Evolutionary conservation across 2,329 filamentous ascomycete species (phyloP), one percentile per base, ranked within the genome.

Genomic region (Corynespora cassiicola): DNA sequence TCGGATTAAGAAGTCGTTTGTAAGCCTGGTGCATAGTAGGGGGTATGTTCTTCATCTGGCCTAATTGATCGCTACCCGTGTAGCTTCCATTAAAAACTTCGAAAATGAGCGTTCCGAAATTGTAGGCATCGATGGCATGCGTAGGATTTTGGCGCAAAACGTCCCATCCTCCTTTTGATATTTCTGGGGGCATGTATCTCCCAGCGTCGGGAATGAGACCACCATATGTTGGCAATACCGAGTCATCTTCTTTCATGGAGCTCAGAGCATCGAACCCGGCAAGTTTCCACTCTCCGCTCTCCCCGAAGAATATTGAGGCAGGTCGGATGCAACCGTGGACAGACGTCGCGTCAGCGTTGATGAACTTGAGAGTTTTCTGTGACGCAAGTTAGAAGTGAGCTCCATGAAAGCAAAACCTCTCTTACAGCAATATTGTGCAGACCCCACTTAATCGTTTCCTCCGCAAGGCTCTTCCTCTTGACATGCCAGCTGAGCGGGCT

Each of bases 241-340:
- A 90, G 56, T 97, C 90, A 46, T 97, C 91, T 40, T 97, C 94
- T 60, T 96, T 97, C 72, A 97, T 85, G 23, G 87, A 96, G 71
- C 91, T 97, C 42, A 97, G 70, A 5, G 96, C 81, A 53, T 99
- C 94, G 54, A 99, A 95, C 1, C 94, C 94, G 14, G 87, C 91
- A 2, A 99, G 75, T 63, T 95, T 97, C 94, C 94, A 99, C 71
- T 99, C 94, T 41, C 94, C 94, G 61, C 94, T 96, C 64, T 97
- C 92, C 45, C 90, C 90, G 4, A 89, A 94, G 69, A 91, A 99
- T 50, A 99, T 79, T 0, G 92, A 96, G 1, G 88, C 87, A 14
- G 88, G 87, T 47, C 88, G 85, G 35, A 99, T 75, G 57, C 83
- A 89, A 31, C 91, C 94, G 59, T 99, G 94, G 34, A 99, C 87